A percentile compares a stretch with the other conserved stretches of the same genome.
phyloP scores from a whole-genome alignment of 1,284 basidiomycete genomes.

The Pseudozyma tsukubaensis region DNA sequence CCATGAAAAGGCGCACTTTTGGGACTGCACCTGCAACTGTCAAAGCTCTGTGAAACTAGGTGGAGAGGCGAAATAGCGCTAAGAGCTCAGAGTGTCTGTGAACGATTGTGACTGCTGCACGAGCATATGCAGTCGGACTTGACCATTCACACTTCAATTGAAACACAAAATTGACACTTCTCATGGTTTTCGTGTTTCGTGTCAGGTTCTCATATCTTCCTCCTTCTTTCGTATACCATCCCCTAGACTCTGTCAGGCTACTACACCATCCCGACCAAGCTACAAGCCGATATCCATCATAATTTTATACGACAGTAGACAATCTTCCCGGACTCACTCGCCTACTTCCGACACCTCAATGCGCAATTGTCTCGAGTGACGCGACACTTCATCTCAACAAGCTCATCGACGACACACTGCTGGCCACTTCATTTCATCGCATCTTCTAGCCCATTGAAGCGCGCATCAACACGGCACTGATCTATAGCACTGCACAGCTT shows the following conservation, averaged over 20 bases:
- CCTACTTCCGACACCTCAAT: too few species aligned
- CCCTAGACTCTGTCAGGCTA: too few species aligned
- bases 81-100: neutral
- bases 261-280: too few species aligned
- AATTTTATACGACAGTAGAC: too few species aligned
- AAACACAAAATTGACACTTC: neutral
- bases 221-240: neutral
- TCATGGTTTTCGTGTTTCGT: neutral
- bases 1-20: neutral
- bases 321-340: too few species aligned
- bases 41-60: too few species aligned
- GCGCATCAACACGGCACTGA: too few species aligned
- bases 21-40: neutral
- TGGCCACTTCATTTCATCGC: slow-evolving; percentile 20
- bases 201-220: neutral
- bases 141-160: too few species aligned
- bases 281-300: too few species aligned
- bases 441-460: neutral
- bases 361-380: too few species aligned
- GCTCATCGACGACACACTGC: neutral
- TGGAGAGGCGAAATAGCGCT: too few species aligned
- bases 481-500: neutral
- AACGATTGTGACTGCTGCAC: neutral
- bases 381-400: neutral
- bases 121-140: slow-evolving; percentile 7